Evolutionary conservation across 768 basidiomycete species (phyloP), one percentile per base, ranked within the genome.

Genomic region (Boletus tomentosulus): DNA sequence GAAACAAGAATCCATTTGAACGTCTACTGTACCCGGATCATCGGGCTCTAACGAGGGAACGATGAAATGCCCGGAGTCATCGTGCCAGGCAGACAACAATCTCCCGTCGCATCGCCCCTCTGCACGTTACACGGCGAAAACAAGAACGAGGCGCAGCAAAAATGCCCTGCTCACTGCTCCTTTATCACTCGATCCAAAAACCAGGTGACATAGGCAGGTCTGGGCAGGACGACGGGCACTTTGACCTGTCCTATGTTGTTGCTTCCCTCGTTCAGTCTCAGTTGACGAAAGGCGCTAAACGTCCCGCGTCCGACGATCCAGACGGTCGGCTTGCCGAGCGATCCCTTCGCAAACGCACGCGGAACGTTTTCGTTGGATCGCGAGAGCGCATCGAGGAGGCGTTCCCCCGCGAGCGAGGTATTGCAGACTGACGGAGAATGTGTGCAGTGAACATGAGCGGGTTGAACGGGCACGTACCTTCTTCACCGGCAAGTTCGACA

Each of bases 271-370:
- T 67, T 62, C 10, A 50, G 46, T 25, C 48, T 66, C 34, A 56
- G 30, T n/a, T 54, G 59, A n/a, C 58, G 53, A 37, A 57, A 68
- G 1, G 53, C 65, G 7, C 53, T 50, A 42, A 67, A 67, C 6
- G 66, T 64, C 15, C 61, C 64, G 2, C 48, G 9, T 30, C 46
- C 44, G n/a, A 66, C 57, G 10, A 68, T 51, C 25, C 64, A 54
- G 30, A 67, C 46, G 16, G 62, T 66, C 28, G 62, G 64, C 27
- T 49, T 51, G 33, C 57, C 39, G 13, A 62, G 25, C 1, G 6
- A 2, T 0, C 46, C 53, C 16, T 27, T 41, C 6, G 25, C 42
- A 16, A 12, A 27, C 35, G 22, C 43, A 50, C 4, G 2, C 5
- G 24, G 3, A 46, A 58, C 5, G 25, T 48, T 41, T 15, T 31